A percentile compares a stretch with the other conserved stretches of the same genome.
phyloP scores from a whole-genome alignment of 306 rosid species.

The Fagus sylvatica region DNA sequence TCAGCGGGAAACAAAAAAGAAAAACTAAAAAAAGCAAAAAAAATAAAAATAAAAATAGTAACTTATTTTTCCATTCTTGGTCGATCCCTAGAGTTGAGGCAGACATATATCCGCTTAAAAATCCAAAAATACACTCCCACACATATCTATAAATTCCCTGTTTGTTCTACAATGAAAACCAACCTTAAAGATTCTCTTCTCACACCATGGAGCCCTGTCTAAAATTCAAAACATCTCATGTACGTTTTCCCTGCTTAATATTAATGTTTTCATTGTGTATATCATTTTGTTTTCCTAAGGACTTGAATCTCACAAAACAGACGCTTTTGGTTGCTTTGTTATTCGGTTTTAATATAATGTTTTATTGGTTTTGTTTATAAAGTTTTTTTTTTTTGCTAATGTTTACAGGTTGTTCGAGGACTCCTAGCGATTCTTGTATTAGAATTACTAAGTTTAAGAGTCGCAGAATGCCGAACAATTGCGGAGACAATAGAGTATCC shows the following conservation, averaged over 20 bases:
- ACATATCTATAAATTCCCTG: background rate
- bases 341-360: background rate
- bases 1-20: too few species aligned
- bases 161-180: background rate
- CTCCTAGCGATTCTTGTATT: conserved; percentile 4
- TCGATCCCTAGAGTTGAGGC: too few species aligned
- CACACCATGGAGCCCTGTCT: conserved; percentile 23
- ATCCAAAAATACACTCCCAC: background rate
- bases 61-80: too few species aligned
- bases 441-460: conserved; percentile 19
- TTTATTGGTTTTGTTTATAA: background rate
- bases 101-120: too few species aligned
- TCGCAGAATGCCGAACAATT: conserved; percentile 32
- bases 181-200: background rate
- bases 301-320: background rate
- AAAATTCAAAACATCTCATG: conserved; percentile 12
- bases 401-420: conserved; percentile 22
- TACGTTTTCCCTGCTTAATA: background rate
- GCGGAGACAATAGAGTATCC: conserved; percentile 22
- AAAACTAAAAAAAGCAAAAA: too few species aligned
- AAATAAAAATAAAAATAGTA: too few species aligned
- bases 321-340: background rate
- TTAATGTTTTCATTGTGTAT: background rate
- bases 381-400: background rate
- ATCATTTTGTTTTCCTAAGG: too few species aligned